Conservation (phyloP, 805 yeast genomes). For the Metschnikowia santaceciliae region DNA sequence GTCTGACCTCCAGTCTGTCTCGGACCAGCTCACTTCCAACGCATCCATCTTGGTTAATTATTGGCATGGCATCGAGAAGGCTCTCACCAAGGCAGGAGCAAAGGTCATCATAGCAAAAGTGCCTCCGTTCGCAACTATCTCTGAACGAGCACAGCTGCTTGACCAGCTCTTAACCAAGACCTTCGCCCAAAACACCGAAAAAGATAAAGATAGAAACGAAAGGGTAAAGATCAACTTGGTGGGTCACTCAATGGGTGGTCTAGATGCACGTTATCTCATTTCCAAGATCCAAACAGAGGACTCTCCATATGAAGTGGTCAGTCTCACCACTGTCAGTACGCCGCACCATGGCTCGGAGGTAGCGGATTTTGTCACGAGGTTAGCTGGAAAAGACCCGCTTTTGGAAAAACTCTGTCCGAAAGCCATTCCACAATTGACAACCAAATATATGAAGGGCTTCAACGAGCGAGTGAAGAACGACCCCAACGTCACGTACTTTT, state of each 20-base stretch:
- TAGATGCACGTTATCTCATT: conserved; percentile 76
- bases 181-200: conserved; percentile 19
- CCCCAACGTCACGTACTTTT: conserved; percentile 66
- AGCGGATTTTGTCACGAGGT: conserved; percentile 61
- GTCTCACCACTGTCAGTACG: conserved; percentile 80
- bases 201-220: conserved; percentile 10
- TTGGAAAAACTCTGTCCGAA: conserved; percentile 23
- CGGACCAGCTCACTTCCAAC: conserved; percentile 10
- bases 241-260: conserved; percentile 94
- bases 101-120: conserved; percentile 70
- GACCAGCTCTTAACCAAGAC: conserved; percentile 45
- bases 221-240: conserved; percentile 62
- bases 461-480: conserved; percentile 51
- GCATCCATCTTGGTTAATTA: conserved; percentile 54
- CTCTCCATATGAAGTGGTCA: conserved; percentile 54
- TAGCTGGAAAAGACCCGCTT: conserved; percentile 20
- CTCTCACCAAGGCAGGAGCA: conserved; percentile 58
- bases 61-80: conserved; percentile 76
- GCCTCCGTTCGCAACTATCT: conserved; percentile 76
- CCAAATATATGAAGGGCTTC: conserved; percentile 48
- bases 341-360: conserved; percentile 86
- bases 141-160: conserved; percentile 59
- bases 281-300: conserved; percentile 38
- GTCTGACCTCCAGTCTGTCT: conserved; percentile 12
- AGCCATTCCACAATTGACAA: conserved; percentile 63